phyloP scores from a whole-genome alignment of 2,329 filamentous ascomycete species.

The Septoria linicola region DNA sequence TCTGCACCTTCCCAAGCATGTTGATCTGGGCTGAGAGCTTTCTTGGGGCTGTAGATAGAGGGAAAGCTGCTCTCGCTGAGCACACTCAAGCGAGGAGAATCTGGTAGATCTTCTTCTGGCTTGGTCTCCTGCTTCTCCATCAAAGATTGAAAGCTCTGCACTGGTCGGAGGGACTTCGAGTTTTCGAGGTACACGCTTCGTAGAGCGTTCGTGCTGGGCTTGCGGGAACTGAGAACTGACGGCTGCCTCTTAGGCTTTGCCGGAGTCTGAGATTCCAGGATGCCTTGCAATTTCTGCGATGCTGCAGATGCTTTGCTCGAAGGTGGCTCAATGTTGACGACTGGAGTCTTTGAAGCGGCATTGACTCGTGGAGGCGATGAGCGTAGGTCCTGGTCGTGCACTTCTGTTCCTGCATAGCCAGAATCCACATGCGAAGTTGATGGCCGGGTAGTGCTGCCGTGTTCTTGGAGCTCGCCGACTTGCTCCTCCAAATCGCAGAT shows the following conservation, averaged over 20 bases:
- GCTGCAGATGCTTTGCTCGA: constrained; percentile 26
- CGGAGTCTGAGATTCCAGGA: constrained; percentile 28
- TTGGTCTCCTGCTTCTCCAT: constrained; percentile 34
- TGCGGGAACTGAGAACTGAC: constrained; percentile 34
- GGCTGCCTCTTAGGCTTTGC: constrained; percentile 34
- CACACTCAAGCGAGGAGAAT: constrained; percentile 39
- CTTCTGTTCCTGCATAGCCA: constrained; percentile 39
- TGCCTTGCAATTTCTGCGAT: constrained; percentile 28
- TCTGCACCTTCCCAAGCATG: constrained; percentile 33
- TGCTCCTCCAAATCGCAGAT: constrained; percentile 64
- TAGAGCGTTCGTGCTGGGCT: constrained; percentile 38
- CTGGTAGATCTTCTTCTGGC: constrained; percentile 30
- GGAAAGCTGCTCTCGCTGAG: constrained; percentile 42
- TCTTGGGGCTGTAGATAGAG: constrained; percentile 38
- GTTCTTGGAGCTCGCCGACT: constrained; percentile 31
- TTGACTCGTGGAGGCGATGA: constrained; percentile 30
- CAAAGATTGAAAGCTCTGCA: constrained; percentile 40
- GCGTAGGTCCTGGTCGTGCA: constrained; percentile 31
- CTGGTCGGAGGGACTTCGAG: constrained; percentile 33
- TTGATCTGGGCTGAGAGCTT: constrained; percentile 29
- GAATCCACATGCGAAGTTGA: constrained; percentile 39
- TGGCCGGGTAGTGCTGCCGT: constrained; percentile 32
- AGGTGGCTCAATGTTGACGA: constrained; percentile 13
- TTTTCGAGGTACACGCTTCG: constrained; percentile 38
- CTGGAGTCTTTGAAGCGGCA: constrained; percentile 14